phyloP scores from a whole-genome alignment of 2,329 filamentous ascomycete genomes.

The Fusarium sp. region DNA sequence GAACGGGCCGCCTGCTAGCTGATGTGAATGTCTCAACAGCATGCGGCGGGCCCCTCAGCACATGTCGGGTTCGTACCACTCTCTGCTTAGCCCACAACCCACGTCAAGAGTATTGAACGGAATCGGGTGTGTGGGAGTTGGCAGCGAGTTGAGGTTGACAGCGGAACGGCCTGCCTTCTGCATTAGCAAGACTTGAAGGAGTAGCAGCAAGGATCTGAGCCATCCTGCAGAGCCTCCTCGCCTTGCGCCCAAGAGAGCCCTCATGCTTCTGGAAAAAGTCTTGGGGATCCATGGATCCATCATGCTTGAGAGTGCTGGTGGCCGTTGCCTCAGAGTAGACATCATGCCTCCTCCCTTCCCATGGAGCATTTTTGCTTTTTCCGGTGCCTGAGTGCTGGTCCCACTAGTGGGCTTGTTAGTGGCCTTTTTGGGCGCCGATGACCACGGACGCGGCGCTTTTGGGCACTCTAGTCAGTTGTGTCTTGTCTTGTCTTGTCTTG shows the following conservation, averaged over 20 bases:
- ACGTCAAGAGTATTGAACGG: constrained; percentile 3
- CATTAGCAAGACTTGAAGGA: background rate
- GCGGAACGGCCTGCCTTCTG: background rate
- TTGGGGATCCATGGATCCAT: constrained; percentile 22
- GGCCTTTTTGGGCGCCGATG: constrained; percentile 27
- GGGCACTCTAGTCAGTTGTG: constrained; percentile 17
- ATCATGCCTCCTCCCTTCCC: constrained; percentile 26
- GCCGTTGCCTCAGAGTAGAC: constrained; percentile 30
- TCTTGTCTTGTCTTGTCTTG: constrained; percentile 18
- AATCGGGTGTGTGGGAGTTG: constrained; percentile 16
- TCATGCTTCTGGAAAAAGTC: constrained; percentile 31
- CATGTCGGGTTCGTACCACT: constrained; percentile 24
- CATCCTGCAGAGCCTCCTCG: background rate
- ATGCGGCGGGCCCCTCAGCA: constrained; percentile 10
- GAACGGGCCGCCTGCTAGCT: constrained; percentile 1
- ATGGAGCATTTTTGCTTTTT: constrained; percentile 32
- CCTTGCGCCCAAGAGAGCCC: background rate
- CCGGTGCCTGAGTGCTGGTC: constrained; percentile 38
- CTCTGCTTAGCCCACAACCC: constrained; percentile 16
- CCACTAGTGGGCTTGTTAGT: constrained; percentile 34
- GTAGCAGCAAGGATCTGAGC: background rate
- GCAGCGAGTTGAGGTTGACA: background rate
- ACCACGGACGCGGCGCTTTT: constrained; percentile 2
- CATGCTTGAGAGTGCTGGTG: constrained; percentile 1
- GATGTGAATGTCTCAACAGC: constrained; percentile 13